Evolutionary conservation across 768 basidiomycete species (phyloP).

Genomic region (Phaeolepiota aurea): DNA sequence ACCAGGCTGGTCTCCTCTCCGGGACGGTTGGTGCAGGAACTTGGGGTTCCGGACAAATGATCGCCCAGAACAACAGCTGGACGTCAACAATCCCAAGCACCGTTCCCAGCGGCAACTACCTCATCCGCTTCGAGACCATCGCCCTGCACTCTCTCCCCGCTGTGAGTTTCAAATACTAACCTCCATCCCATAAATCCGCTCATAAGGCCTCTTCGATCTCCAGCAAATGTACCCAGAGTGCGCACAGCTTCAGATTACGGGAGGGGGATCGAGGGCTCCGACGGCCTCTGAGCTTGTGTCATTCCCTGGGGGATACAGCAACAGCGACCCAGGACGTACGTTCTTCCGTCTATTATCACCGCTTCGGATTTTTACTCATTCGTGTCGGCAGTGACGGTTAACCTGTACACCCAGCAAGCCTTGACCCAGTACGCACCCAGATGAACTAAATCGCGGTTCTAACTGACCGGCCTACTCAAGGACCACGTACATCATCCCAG

Average conservation of each 20-base stretch:
- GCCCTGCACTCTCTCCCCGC: conserved; percentile 45
- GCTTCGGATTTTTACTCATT: conserved; percentile 8
- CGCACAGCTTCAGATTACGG: conserved; percentile 33
- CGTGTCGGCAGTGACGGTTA: conserved; percentile 24
- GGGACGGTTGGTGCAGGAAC: conserved; percentile 29
- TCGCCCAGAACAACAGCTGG: conserved; percentile 34
- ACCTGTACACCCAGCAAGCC: conserved; percentile 30
- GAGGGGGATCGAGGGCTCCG: conserved; percentile 30
- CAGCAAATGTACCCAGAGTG: conserved; percentile 68
- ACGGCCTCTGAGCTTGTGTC: conserved; percentile 34
- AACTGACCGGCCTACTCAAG: conserved; percentile 5
- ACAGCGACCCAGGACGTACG: conserved; percentile 33
- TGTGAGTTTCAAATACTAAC: conserved; percentile 17
- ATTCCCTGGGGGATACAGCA: conserved; percentile 39
- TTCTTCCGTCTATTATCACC: neutral
- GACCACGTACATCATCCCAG: conserved; percentile 34
- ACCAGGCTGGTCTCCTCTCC: conserved; percentile 34
- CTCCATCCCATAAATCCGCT: conserved; percentile 1
- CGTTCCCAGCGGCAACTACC: conserved; percentile 33
- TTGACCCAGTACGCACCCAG: conserved; percentile 16
- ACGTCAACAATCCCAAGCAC: conserved; percentile 35
- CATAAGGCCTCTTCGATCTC: neutral
- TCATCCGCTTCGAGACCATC: conserved; percentile 43
- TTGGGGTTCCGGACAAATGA: conserved; percentile 39
- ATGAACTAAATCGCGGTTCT: neutral